Evolutionary conservation across 371 early-diverging fungal species (phyloP), one percentile per base, ranked within the genome.

Genomic region (Actinomortierella wolfii): DNA sequence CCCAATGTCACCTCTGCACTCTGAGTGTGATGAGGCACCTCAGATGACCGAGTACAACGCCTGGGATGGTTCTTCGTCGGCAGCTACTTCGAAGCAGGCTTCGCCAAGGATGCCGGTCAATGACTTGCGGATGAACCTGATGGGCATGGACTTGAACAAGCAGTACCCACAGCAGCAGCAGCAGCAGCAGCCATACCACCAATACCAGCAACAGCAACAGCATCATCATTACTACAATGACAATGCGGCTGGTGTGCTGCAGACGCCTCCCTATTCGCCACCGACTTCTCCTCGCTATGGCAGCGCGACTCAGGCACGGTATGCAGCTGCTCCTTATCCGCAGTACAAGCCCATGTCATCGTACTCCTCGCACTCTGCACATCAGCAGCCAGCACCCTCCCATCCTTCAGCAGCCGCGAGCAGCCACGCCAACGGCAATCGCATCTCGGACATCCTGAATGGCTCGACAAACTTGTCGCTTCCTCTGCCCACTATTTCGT

Each of bases 401-500:
- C 57, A 66, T 56, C 42, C 73, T 62, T 45, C 73, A 61, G 13
- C 50, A 58, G 18, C 40, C 42, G 23, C 34, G 34, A 53, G 55
- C 61, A 45, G 29, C 43, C 47, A 53, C 54, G 47, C 43, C 41
- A 45, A 47, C 53, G 29, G 29, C 59, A 61, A 73, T 28, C 66
- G 73, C 53, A 73, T 73, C 58, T 54, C 62, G 6, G 73, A 73
- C 53, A 73, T 73, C 45, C 39, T 73, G 63, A 73, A 73, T 56
- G 73, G 73, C 54, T 73, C 73, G 39, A 59, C 62, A 55, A 51
- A 73, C 24, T 48, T 73, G 67, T 73, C 79, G 53, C 86, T 83
- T 45, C 81, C 83, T 51, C 69, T 82, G 44, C 83, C 83, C 17
- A 76, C 81, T 14, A 57, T 80, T 20, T 81, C 82, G 23, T 52